phyloP scores from a whole-genome alignment of 352 stramenopile species.

The Phytopythium litorale region DNA sequence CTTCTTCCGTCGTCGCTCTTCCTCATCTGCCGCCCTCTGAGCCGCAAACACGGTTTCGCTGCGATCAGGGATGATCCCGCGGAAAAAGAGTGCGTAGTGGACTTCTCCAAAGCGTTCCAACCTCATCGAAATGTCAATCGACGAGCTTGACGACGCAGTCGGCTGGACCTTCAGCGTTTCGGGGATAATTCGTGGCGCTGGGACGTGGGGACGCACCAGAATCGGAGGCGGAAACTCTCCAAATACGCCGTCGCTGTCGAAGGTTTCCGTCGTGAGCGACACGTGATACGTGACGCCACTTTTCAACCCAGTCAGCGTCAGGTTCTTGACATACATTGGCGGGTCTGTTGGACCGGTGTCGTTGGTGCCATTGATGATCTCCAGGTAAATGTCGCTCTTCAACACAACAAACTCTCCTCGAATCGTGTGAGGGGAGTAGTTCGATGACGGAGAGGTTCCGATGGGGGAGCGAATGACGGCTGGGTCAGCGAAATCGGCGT shows the following conservation, averaged over 20 bases:
- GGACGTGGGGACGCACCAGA: constrained; percentile 56
- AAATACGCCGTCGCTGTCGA: constrained; percentile 57
- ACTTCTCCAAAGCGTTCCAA: constrained; percentile 63
- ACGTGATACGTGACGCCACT: constrained; percentile 63
- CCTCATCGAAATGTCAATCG: constrained; percentile 48
- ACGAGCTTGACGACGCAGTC: constrained; percentile 33
- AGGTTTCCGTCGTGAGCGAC: constrained; percentile 73
- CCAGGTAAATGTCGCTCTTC: constrained; percentile 42
- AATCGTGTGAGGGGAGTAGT: constrained; percentile 31
- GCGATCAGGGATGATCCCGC: constrained; percentile 36
- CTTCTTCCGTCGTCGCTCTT: constrained; percentile 7
- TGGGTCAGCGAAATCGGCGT: constrained; percentile 77
- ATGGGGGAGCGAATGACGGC: constrained; percentile 30
- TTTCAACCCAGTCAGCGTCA: constrained; percentile 38
- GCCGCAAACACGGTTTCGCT: constrained; percentile 15
- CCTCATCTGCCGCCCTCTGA: constrained; percentile 8
- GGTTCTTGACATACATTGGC: constrained; percentile 51
- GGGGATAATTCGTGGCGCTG: constrained; percentile 34
- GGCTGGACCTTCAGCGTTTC: constrained; percentile 31
- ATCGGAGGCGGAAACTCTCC: constrained; percentile 69
- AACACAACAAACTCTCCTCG: constrained; percentile 43
- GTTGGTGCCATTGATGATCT: constrained; percentile 74
- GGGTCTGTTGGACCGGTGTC: constrained; percentile 58
- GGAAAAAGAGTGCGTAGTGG: constrained; percentile 75
- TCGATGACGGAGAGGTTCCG: not conserved